A percentile compares a stretch with the other conserved stretches of the same genome.
These are phyloP conservation scores for Echium plantagineum DNA, from an alignment of 257 asterid species.

Conservation along the genomic window DNA sequence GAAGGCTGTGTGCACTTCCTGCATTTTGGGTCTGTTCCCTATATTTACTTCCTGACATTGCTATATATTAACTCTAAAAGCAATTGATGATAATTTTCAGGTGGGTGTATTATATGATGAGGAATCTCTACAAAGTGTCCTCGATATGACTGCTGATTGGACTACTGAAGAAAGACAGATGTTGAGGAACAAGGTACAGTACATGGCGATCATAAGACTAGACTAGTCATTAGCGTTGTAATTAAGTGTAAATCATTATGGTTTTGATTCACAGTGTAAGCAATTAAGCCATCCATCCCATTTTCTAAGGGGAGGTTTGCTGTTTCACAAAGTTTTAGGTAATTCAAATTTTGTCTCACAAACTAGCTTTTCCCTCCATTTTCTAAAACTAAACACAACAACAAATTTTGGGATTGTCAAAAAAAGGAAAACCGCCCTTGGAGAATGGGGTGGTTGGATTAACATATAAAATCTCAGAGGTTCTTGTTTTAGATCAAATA, in stretches of 20 bases:
- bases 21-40: slow-evolving; percentile 74
- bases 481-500: background rate
- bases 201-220: background rate
- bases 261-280: background rate
- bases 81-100: slow-evolving; percentile 29
- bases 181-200: slow-evolving; percentile 92
- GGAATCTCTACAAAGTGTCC: slow-evolving; percentile 57
- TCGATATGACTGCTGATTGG: slow-evolving; percentile 91
- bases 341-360: too few relatives aligned
- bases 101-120: slow-evolving; percentile 91
- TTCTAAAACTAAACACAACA: too few relatives aligned
- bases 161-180: slow-evolving; percentile 65
- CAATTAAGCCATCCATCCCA: too few relatives aligned
- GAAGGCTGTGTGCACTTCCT: slow-evolving; percentile 93
- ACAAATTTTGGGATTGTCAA: too few relatives aligned
- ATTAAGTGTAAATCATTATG: background rate
- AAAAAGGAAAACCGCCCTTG: too few relatives aligned
- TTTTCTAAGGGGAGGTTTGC: too few relatives aligned
- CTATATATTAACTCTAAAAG: background rate
- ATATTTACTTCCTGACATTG: background rate
- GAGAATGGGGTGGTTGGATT: too few relatives aligned
- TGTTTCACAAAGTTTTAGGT: too few relatives aligned
- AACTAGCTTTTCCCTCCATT: too few relatives aligned
- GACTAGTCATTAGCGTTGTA: background rate
- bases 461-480: background rate